A percentile compares a stretch with the other conserved stretches of the same genome.
phyloP scores from a whole-genome alignment of 768 basidiomycete species.

The Amanita subjunquillea region DNA sequence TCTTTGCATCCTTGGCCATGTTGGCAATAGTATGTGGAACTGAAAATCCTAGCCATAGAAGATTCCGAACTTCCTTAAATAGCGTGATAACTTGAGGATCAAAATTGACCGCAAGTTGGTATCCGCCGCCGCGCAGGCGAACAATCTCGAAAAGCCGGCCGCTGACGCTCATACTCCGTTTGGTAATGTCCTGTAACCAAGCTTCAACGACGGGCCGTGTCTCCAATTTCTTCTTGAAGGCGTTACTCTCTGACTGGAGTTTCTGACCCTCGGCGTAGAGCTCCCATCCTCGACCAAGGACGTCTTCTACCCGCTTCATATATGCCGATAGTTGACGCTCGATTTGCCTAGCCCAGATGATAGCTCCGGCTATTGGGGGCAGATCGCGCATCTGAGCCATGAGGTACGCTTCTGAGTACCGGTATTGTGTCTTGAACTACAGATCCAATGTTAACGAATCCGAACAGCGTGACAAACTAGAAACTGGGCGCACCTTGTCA shows the following conservation, averaged over 20 bases:
- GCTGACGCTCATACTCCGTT: conserved; percentile 84
- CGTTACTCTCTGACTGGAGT: conserved; percentile 81
- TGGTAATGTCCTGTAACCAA: conserved; percentile 92
- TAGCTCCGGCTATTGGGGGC: conserved; percentile 95
- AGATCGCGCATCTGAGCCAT: conserved; percentile 99
- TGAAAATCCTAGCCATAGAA: conserved; percentile 92
- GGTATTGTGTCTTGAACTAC: conserved; percentile 93
- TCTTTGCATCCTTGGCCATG: conserved; percentile 97
- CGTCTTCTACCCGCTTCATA: conserved; percentile 99
- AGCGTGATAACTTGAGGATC: conserved; percentile 97
- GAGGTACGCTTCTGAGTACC: conserved; percentile 90
- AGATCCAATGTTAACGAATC: background rate
- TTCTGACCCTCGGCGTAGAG: conserved; percentile 99
- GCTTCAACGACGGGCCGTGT: conserved; percentile 91
- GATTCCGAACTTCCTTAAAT: conserved; percentile 95
- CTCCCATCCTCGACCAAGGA: conserved; percentile 97
- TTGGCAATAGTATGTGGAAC: conserved; percentile 92
- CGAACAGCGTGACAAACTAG: background rate
- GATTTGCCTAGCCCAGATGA: conserved; percentile 99
- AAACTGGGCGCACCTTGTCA: conserved; percentile 52
- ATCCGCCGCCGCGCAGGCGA: conserved; percentile 58
- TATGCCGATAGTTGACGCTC: conserved; percentile 91
- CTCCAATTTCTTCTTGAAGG: conserved; percentile 94
- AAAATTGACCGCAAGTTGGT: conserved; percentile 91
- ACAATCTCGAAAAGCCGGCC: conserved; percentile 92